Conservation (phyloP, 75 land plant genomes). For the Sequoiadendron giganteum region DNA sequence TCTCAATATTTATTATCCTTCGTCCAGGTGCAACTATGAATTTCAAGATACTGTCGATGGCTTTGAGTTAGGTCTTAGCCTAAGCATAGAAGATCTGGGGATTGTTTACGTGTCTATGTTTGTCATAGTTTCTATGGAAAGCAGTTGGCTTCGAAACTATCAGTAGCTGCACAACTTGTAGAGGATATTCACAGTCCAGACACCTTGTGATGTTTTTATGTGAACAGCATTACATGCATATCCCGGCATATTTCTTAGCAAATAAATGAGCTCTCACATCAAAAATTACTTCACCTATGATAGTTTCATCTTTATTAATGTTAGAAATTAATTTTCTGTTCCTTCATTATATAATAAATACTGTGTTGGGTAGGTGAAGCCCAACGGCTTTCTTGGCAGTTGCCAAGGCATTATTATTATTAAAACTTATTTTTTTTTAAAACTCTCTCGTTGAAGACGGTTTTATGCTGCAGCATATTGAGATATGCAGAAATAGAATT, state of each 20-base stretch:
- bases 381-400: too few species aligned
- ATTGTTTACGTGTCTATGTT: background rate
- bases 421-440: too few species aligned
- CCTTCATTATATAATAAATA: background rate
- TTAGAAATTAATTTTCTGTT: background rate
- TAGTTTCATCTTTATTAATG: background rate
- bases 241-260: background rate
- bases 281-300: background rate
- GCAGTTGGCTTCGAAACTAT: background rate
- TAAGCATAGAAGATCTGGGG: background rate
- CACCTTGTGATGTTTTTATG: background rate
- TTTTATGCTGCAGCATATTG: too few species aligned
- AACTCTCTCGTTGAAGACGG: too few species aligned
- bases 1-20: background rate
- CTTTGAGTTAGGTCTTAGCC: background rate
- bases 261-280: background rate
- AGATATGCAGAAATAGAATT: too few species aligned
- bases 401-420: too few species aligned
- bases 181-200: background rate
- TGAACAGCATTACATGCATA: background rate
- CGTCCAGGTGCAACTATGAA: background rate
- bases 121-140: background rate
- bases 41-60: background rate
- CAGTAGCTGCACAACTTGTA: background rate
- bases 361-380: too few species aligned